Conservation (phyloP, 2,329 filamentous ascomycete species). For the Huntiella decipiens region DNA sequence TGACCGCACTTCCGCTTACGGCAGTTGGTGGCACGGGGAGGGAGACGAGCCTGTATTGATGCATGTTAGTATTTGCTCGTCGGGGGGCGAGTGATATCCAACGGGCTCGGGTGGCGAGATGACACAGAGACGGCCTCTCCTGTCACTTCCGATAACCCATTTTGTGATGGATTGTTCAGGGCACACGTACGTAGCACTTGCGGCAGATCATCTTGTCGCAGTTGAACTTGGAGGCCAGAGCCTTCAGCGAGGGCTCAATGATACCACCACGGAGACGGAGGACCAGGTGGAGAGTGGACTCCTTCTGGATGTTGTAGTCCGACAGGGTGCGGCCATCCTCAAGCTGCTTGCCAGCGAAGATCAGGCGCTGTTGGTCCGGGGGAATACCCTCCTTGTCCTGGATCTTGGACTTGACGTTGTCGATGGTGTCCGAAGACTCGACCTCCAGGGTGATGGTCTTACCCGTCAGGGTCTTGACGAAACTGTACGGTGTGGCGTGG, state of each 20-base stretch:
- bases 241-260: conserved; percentile 98
- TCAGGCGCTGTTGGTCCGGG: conserved; percentile 93
- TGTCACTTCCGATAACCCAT: neutral
- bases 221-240: conserved; percentile 98
- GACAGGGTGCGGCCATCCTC: conserved; percentile 93
- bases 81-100: neutral
- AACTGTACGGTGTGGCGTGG: conserved; percentile 36
- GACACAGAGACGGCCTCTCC: no score
- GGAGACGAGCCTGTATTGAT: conserved; percentile 49
- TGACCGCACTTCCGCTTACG: conserved; percentile 99
- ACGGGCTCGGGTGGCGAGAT: neutral
- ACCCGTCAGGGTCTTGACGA: conserved; percentile 99
- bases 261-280: conserved; percentile 98
- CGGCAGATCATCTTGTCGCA: conserved; percentile 99
- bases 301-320: conserved; percentile 99
- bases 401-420: conserved; percentile 99
- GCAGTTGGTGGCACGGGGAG: conserved; percentile 99
- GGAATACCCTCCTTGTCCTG: conserved; percentile 99
- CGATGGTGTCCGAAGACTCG: conserved; percentile 96
- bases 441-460: conserved; percentile 99
- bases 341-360: conserved; percentile 97
- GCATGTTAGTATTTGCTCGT: neutral
- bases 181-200: conserved; percentile 87
- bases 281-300: conserved; percentile 95
- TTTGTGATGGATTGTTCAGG: neutral